Evolutionary conservation across 352 stramenopile species (phyloP).

Genomic region (Phytophthora ramorum): DNA sequence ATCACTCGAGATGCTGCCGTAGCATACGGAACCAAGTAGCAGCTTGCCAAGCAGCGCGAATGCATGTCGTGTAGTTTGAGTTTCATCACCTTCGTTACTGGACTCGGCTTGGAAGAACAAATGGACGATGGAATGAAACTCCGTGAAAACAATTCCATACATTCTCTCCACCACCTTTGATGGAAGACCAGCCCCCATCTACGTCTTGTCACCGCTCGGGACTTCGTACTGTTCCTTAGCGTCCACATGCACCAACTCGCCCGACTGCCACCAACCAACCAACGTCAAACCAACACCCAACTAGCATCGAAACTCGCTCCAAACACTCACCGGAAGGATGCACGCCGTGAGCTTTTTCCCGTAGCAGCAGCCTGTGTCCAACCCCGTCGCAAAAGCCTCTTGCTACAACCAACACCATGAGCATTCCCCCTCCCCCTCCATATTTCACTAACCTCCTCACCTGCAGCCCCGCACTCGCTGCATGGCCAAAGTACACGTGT

Average conservation of each 20-base stretch:
- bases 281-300: constrained; percentile 11
- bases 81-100: not conserved
- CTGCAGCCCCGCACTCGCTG: constrained; percentile 87
- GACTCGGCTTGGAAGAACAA: not conserved
- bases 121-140: not conserved
- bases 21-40: not conserved
- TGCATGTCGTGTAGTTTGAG: not conserved
- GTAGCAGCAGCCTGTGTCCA: constrained; percentile 94
- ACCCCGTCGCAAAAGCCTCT: constrained; percentile 88
- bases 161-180: no score
- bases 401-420: constrained; percentile 41
- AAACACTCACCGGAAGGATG: constrained; percentile 75
- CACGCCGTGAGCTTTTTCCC: constrained; percentile 86
- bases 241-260: constrained; percentile 43
- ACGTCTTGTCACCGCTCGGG: constrained; percentile 31
- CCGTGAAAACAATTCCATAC: not conserved
- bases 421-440: not conserved
- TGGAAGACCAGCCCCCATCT: not conserved
- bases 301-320: not conserved
- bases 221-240: constrained; percentile 48
- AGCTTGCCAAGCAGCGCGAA: not conserved
- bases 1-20: not conserved
- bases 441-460: constrained; percentile 21
- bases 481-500: constrained; percentile 93
- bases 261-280: constrained; percentile 28